Conservation (phyloP, 441 rosid species). For the Pelargonium myrrhifolium region DNA sequence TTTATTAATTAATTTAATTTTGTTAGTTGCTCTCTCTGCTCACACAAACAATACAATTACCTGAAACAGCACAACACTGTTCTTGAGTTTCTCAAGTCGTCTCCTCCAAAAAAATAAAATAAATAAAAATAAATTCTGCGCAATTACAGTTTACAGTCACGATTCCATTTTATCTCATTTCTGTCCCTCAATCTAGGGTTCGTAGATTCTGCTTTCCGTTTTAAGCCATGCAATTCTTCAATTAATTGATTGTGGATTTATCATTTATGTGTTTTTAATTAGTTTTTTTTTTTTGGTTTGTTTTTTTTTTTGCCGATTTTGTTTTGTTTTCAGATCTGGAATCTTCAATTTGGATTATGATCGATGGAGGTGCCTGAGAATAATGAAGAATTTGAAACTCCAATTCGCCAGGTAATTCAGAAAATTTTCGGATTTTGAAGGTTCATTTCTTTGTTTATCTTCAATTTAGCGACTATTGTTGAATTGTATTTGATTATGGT, state of each 20-base stretch:
- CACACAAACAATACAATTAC: background rate
- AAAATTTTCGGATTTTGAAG: background rate
- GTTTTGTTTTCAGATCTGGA: constrained; percentile 1
- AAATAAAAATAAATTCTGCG: background rate
- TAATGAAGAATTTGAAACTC: background rate
- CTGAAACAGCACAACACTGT: background rate
- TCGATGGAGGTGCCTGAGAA: background rate
- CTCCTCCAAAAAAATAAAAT: background rate
- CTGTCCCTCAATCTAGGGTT: constrained; percentile 7
- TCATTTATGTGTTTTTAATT: background rate
- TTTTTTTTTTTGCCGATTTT: background rate
- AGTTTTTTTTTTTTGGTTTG: background rate
- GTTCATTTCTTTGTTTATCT: background rate
- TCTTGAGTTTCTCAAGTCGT: constrained; percentile 7
- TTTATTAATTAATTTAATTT: too few species aligned
- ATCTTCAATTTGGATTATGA: constrained; percentile 5
- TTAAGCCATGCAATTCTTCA: background rate
- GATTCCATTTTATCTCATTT: background rate
- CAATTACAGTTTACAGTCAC: background rate
- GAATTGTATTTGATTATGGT: background rate
- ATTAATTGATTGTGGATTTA: background rate
- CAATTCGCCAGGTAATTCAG: background rate
- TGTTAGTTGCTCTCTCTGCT: background rate
- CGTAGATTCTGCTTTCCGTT: background rate
- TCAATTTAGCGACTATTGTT: background rate